Evolutionary conservation across 2,329 filamentous ascomycete genomes (phyloP).

Genomic region (Corynespora cassiicola): DNA sequence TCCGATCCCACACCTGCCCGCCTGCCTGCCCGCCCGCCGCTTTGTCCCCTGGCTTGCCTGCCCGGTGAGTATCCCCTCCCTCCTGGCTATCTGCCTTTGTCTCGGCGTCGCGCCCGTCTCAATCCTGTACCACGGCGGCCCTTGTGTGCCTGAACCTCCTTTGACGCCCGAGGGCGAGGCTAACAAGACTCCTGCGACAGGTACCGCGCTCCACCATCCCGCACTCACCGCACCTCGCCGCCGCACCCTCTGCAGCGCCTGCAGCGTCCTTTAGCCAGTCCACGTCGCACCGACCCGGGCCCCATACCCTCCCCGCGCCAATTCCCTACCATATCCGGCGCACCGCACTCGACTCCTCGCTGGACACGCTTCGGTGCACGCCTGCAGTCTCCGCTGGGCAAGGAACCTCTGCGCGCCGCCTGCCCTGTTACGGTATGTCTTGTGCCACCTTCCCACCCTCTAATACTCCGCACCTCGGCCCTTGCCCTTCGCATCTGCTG

Average conservation of each 20-base stretch:
- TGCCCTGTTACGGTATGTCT: conserved; percentile 38
- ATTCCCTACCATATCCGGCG: conserved; percentile 18
- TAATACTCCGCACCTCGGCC: conserved; percentile 23
- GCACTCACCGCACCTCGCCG: conserved; percentile 11
- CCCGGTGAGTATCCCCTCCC: conserved; percentile 27
- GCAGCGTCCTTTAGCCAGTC: too few relatives aligned
- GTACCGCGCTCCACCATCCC: conserved; percentile 20
- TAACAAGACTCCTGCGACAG: too few relatives aligned
- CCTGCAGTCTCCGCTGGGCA: conserved; percentile 36
- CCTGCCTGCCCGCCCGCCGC: too few relatives aligned
- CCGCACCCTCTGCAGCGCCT: too few relatives aligned
- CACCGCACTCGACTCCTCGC: conserved; percentile 30
- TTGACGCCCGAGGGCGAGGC: too few relatives aligned
- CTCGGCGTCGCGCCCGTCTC: conserved; percentile 35
- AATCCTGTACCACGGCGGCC: conserved; percentile 42
- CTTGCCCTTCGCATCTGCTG: conserved; percentile 9
- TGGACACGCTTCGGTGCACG: conserved; percentile 35
- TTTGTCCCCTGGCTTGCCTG: too few relatives aligned
- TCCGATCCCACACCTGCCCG: too few relatives aligned
- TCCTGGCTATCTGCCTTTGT: too few relatives aligned
- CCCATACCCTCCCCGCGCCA: too few relatives aligned
- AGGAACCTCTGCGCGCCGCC: conserved; percentile 29
- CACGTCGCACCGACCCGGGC: conserved; percentile 28
- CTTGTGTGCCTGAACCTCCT: too few relatives aligned
- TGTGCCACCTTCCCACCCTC: conserved; percentile 38